Evolutionary conservation across 345 rosid species (phyloP).

Genomic region (Aquilaria yunnanensis): DNA sequence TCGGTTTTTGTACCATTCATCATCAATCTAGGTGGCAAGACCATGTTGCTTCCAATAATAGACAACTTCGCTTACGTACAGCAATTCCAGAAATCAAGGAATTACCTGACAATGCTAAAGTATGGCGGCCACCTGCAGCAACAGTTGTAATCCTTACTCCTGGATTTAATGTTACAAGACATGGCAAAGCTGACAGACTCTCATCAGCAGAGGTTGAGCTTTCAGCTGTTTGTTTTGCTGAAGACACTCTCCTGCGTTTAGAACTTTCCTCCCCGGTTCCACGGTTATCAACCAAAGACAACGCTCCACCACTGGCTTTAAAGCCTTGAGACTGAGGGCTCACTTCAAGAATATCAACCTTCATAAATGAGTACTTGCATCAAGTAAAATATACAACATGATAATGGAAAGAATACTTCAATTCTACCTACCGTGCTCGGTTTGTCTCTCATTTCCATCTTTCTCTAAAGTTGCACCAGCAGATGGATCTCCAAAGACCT

Average conservation of each 20-base stretch:
- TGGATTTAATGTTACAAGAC: conserved; percentile 77
- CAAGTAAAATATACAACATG: conserved; percentile 8
- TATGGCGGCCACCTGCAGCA: conserved; percentile 98
- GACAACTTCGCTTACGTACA: conserved; percentile 6
- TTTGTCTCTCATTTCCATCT: conserved; percentile 49
- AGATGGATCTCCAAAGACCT: conserved; percentile 51
- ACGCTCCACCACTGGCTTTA: conserved; percentile 41
- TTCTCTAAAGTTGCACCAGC: conserved; percentile 30
- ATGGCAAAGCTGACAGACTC: conserved; percentile 76
- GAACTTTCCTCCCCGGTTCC: conserved; percentile 54
- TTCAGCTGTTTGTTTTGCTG: conserved; percentile 73
- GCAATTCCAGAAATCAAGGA: conserved; percentile 2
- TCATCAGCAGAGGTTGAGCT: conserved; percentile 64
- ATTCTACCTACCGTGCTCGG: conserved; percentile 59
- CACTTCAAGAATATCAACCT: conserved; percentile 30
- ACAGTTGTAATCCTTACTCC: conserved; percentile 79
- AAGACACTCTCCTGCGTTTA: conserved; percentile 63
- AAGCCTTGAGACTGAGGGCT: conserved; percentile 54
- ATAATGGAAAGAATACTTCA: conserved; percentile 2
- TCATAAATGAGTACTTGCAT: conserved; percentile 14
- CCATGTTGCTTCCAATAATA: conserved; percentile 10
- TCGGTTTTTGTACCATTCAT: conserved; percentile 13
- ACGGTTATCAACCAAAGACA: conserved; percentile 36
- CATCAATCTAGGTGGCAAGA: conserved; percentile 8
- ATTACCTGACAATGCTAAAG: conserved; percentile 87